These are phyloP conservation scores for Colletotrichum truncatum DNA, from an alignment of 2,329 filamentous ascomycete species.

Conservation along the genomic window DNA sequence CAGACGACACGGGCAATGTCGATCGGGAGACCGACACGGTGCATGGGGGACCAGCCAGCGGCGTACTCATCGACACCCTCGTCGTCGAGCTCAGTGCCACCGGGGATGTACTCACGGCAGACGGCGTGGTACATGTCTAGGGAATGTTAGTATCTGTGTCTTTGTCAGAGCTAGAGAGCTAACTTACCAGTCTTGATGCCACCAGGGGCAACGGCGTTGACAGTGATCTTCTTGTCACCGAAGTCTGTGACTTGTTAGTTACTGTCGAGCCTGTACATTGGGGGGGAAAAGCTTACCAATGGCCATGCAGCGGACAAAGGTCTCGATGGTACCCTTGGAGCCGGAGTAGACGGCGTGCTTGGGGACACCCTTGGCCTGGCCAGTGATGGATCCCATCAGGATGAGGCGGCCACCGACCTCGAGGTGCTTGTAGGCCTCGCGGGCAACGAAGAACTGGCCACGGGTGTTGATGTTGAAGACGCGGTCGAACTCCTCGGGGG, in stretches of 20 bases:
- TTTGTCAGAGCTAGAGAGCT: not conserved
- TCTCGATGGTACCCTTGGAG: slow-evolving; percentile 80
- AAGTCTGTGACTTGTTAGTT: slow-evolving; percentile 54
- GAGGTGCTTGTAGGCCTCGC: slow-evolving; percentile 75
- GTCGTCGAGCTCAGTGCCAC: slow-evolving; percentile 62
- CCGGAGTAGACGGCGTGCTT: slow-evolving; percentile 80
- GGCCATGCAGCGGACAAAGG: slow-evolving; percentile 79
- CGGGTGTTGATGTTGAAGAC: slow-evolving; percentile 75
- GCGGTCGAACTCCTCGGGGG: slow-evolving; percentile 76
- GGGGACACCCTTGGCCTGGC: slow-evolving; percentile 73
- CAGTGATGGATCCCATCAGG: slow-evolving; percentile 77
- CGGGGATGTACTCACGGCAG: slow-evolving; percentile 71
- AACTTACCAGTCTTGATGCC: slow-evolving; percentile 64
- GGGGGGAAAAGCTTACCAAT: slow-evolving; percentile 62
- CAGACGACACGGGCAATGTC: slow-evolving; percentile 74
- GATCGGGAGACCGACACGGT: slow-evolving; percentile 73
- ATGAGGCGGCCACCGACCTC: slow-evolving; percentile 75
- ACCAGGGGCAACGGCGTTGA: slow-evolving; percentile 73
- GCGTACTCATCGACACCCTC: slow-evolving; percentile 65
- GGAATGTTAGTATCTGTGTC: not conserved
- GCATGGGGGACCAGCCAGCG: slow-evolving; percentile 61
- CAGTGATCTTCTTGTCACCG: slow-evolving; percentile 73
- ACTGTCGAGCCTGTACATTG: too few species aligned
- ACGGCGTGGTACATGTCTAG: slow-evolving; percentile 72
- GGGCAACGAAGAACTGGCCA: slow-evolving; percentile 78